Conservation (phyloP, 2,329 filamentous ascomycete species). For the Stemphylium beticola region DNA sequence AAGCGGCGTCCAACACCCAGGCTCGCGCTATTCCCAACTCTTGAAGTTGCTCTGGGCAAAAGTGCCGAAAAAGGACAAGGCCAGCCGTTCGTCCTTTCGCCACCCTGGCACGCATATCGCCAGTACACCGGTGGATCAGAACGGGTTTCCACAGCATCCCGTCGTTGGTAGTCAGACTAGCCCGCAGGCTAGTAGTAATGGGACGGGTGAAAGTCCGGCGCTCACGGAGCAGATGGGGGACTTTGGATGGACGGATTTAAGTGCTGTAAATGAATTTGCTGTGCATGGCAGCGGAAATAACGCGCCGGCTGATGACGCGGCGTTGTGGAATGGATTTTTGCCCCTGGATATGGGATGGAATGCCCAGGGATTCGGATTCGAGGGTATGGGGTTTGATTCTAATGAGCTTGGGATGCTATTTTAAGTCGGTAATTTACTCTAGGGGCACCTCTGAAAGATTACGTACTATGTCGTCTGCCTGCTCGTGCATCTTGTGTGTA, state of each 20-base stretch:
- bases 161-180: slow-evolving; percentile 14
- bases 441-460: no score
- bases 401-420: slow-evolving; percentile 41
- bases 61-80: slow-evolving; percentile 47
- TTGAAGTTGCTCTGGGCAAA: slow-evolving; percentile 58
- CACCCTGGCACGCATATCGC: slow-evolving; percentile 43
- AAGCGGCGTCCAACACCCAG: slow-evolving; percentile 53
- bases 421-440: slow-evolving; percentile 11
- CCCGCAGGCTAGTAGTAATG: slow-evolving; percentile 49
- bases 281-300: slow-evolving; percentile 50
- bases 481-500: no score
- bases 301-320: slow-evolving; percentile 32
- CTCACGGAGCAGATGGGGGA: slow-evolving; percentile 56
- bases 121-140: slow-evolving; percentile 34
- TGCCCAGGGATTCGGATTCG: slow-evolving; percentile 39
- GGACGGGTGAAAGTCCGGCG: slow-evolving; percentile 49
- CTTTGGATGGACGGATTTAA: slow-evolving; percentile 57
- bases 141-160: slow-evolving; percentile 27
- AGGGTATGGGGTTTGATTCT: slow-evolving; percentile 36
- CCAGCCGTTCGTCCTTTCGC: slow-evolving; percentile 30
- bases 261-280: slow-evolving; percentile 57
- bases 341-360: slow-evolving; percentile 48
- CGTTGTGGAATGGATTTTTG: slow-evolving; percentile 46
- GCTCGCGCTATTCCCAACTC: slow-evolving; percentile 55
- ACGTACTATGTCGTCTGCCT: no score